Conservation (phyloP, 352 stramenopile genomes). For the Phytophthora foliorum region DNA sequence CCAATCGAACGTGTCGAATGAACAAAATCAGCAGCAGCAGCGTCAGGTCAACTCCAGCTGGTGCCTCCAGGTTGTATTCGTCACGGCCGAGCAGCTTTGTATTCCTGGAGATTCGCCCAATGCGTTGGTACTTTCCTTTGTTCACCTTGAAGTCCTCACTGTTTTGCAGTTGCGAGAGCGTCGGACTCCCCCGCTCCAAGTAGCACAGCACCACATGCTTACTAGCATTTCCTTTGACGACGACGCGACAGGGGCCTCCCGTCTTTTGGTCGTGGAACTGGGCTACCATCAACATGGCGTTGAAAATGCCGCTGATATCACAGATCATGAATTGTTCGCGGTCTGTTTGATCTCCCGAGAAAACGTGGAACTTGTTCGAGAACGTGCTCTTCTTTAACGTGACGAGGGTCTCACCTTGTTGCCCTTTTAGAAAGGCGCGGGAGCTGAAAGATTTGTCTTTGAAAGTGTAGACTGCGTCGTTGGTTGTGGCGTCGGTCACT, state of each 20-base stretch:
- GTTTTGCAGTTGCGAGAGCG: background rate
- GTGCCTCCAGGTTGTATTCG: background rate
- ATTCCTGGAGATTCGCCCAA: background rate
- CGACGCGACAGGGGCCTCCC: background rate
- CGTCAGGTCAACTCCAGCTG: conserved; percentile 1
- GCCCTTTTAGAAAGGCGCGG: background rate
- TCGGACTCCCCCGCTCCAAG: background rate
- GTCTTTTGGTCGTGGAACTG: background rate
- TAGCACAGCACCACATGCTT: background rate
- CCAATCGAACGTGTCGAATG: background rate
- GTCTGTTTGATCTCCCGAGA: background rate
- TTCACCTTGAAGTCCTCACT: background rate
- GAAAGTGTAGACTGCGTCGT: background rate
- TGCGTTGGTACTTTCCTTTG: conserved; percentile 1
- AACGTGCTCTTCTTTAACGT: background rate
- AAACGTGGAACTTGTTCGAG: background rate
- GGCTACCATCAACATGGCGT: background rate
- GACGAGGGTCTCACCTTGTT: background rate
- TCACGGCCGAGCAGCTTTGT: background rate
- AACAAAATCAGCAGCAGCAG: background rate
- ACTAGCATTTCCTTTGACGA: background rate
- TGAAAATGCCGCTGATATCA: background rate
- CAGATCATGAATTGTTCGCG: background rate
- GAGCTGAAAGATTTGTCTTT: background rate
- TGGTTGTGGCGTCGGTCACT: background rate